Percentiles rank a stretch among this genome's conserved stretches.
These are phyloP conservation scores for Hymenotorrendiella dingleyae DNA, from an alignment of 2,329 filamentous ascomycete species.

Conservation along the genomic window DNA sequence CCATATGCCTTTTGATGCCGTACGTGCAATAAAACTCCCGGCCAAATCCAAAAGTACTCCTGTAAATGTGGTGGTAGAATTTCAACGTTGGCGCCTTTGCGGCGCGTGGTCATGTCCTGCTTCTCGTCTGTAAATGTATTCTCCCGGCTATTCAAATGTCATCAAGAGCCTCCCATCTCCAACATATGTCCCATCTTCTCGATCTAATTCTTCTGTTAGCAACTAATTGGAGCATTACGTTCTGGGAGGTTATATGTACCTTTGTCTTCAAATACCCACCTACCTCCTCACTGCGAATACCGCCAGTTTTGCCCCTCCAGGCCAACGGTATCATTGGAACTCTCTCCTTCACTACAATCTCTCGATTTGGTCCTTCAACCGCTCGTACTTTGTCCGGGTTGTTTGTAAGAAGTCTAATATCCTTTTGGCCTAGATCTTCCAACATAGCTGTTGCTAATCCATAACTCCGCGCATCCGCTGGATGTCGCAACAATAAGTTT, in stretches of 20 bases:
- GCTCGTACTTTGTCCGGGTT: conserved; percentile 96
- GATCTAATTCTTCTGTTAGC: conserved; percentile 46
- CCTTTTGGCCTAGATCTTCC: conserved; percentile 71
- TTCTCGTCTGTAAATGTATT: not conserved
- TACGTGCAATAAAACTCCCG: not conserved
- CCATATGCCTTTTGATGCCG: too few relatives aligned
- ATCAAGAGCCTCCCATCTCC: conserved; percentile 39
- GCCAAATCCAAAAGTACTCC: not conserved
- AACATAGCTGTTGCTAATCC: conserved; percentile 95
- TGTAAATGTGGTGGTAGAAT: too few relatives aligned
- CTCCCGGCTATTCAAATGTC: not conserved
- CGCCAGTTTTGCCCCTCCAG: conserved; percentile 74
- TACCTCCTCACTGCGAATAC: conserved; percentile 81
- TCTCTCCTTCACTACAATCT: conserved; percentile 80
- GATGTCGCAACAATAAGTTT: conserved; percentile 83
- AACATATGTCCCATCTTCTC: conserved; percentile 84
- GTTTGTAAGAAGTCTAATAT: conserved; percentile 84
- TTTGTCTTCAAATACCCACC: conserved; percentile 94
- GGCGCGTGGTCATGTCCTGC: too few relatives aligned
- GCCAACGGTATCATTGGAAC: conserved; percentile 94
- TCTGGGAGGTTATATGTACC: conserved; percentile 44
- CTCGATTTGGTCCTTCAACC: conserved; percentile 83
- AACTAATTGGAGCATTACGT: not conserved
- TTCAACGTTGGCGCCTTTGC: too few relatives aligned
- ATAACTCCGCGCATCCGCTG: conserved; percentile 90